Evolutionary conservation across 164 flowering plant genomes (phyloP), one percentile per base, ranked within the genome.

Genomic region (Tetrastigma voinierianum): DNA sequence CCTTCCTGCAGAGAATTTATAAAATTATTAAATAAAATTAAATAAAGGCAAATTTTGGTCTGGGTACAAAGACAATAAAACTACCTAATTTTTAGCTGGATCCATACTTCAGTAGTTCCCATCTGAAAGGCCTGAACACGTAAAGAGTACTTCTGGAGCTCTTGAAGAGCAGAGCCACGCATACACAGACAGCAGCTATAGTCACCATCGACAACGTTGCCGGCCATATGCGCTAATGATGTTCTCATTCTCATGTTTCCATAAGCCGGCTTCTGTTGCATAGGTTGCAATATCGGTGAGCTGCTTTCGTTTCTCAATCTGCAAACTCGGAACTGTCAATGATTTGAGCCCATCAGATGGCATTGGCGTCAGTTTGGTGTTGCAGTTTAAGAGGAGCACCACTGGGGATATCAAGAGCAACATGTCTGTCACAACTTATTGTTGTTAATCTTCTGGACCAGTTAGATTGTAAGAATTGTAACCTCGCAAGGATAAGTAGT

Each of bases 111-210:
- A 83, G 69, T 1, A 54, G 2, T 17, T 89, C 94, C 94, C 94
- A 89, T 67, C 82, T 76, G 78, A 90, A 89, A 2, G 93, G 90
- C 67, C 67, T 68, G 72, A 78, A 72, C n/a, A 66, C 74, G 60
- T 62, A 76, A 21, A 73, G n/a, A n/a, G 60, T 47, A 87, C 94
- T 53, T 80, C 80, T 0, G 94, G 94, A 75, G 74, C 87, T 83
- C 61, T 87, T 90, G 80, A 89, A 89, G 19, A 89, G 82, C 65
- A 91, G 71, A 40, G 86, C 89, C 21, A 80, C 90, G 49, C 95
- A 91, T 10, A 91, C 97, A 65, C 97, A 91, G 20, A 91, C 91
- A 12, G 90, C 92, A 15, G 94, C 97, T 53, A 90, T 85, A 48
- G 90, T 86, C 67, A 91, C 86, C 87, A 91, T 74, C n/a, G 97